Percentiles rank a stretch among this genome's conserved stretches.
Conservation (phyloP, 148 eudicot genomes). For the Chenopodium formosanum region DNA sequence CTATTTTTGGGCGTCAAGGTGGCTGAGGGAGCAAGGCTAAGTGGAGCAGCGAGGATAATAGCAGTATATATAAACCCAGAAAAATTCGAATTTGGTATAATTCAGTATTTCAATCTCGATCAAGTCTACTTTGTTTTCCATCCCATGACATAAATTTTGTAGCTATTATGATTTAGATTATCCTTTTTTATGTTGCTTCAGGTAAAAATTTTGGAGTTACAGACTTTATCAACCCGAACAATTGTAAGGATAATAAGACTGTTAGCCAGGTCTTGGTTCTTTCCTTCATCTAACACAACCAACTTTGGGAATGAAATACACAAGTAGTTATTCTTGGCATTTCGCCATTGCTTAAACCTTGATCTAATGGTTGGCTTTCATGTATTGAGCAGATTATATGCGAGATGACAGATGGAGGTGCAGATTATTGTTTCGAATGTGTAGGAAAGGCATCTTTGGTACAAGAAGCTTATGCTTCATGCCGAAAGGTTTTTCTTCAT, state of each 20-base stretch:
- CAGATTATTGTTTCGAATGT: constrained; percentile 94
- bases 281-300: not conserved
- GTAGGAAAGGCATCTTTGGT: constrained; percentile 80
- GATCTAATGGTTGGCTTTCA: not conserved
- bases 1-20: constrained; percentile 41
- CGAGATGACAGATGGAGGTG: constrained; percentile 86
- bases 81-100: constrained; percentile 59
- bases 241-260: constrained; percentile 32
- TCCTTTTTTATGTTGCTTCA: constrained; percentile 19
- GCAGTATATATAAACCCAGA: constrained; percentile 78
- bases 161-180: not conserved
- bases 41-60: constrained; percentile 82
- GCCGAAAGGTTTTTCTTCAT: constrained; percentile 53
- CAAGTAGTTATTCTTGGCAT: not conserved
- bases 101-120: not conserved
- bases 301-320: not conserved
- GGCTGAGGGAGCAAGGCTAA: constrained; percentile 83
- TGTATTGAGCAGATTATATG: constrained; percentile 46
- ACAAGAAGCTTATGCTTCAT: constrained; percentile 77
- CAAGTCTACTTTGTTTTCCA: not conserved
- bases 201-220: constrained; percentile 82
- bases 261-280: constrained; percentile 33
- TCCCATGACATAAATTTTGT: not conserved
- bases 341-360: not conserved
- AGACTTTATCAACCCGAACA: constrained; percentile 61